Base-by-base conservation (phyloP, 2,329 filamentous ascomycete species). In the Exophiala lecanii-corni region DNA sequence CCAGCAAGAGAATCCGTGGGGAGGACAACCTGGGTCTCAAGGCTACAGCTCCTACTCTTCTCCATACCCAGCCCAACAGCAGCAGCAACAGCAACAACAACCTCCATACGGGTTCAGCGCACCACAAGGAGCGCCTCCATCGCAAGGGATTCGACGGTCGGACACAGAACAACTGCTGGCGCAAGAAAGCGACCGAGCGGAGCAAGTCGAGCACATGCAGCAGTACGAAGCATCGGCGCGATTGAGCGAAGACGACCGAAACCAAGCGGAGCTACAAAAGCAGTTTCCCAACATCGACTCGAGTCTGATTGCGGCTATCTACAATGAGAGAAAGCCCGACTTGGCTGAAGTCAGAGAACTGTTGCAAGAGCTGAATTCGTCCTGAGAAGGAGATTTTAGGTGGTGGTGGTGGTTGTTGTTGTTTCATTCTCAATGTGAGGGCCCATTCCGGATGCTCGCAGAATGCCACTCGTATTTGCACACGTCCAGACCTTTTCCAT, bases 211-310 rank as follows among this genome's bases (percentile, higher is more conserved):
- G 35, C 46, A 53, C 39, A 54, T 57, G 54, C 54, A 57, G 36
- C 44, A 49, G 25, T 57, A 50, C 36, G 53, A 57, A 19, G 50
- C 54, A 3, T 48, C 43, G 13, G 49, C 49, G 12, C 47, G 16
- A 2, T 40, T 55, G 39, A 50, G 48, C 3, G 44, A 55, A 20
- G 53, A 50, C 17, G 54, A 57, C 36, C 35, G 39, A 13, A 50
- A 45, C 18, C 49, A 55, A 20, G 54, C 52, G 25, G 44, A 51
- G 36, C 35, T 57, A 30, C 47, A 57, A 37, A 47, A 41, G 30
- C 48, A 57, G 36, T 57, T 57, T 40, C 53, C 55, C 7, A 55
- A 52, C 21, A 50, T 57, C n/a, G 55, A 57, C 39, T 45, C 45
- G 20, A 54, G 51, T 37, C 39, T 57, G 40, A 56, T 57, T 31